Evolutionary conservation across 2,329 filamentous ascomycete genomes (phyloP), one percentile per base, ranked within the genome.

Genomic region (Penicillium sp.): DNA sequence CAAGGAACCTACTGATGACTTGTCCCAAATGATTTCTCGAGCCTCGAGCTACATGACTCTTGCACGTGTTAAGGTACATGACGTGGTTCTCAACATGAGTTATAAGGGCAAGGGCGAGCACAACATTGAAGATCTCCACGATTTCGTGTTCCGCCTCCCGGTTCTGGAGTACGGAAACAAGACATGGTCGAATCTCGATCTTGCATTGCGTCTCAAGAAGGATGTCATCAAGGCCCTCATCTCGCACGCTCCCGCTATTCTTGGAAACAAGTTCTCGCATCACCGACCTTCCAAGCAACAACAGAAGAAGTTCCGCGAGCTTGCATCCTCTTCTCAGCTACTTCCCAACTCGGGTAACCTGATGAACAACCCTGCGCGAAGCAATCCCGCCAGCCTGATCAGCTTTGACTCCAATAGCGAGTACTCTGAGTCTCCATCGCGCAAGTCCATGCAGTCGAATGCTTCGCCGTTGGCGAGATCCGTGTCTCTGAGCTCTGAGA

Each of bases 41-140:
- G 95, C 95, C 3, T 96, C 91, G 57, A 96, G 93, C 72, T 99
- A 96, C 78, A 97, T 97, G 92, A 97, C 95, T 0, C 88, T 99
- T 60, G 89, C 93, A 2, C 93, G 96, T 74, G 92, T 99, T 75
- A 95, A 92, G 75, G 91, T 99, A 69, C 92, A 93, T 2, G 95
- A 92, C 55, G 93, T 99, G 66, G 92, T 98, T 2, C 85, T 99
- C 33, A 99, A 95, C 72, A 83, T 99, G 27, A 96, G 91, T 71
- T 97, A 97, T 83, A 96, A 98, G 75, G 95, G 96, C 70, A 96
- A 92, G 73, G 92, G 93, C 45, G 91, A 96, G 63, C 91, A 93
- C 71, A 99, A 98, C 69, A 84, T 99, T 56, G 92, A 97, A 77
- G 96, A 99, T 74, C 89, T 99, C 16, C 93, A 99, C 76, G 89